These are phyloP conservation scores for Artemisia annua DNA, from an alignment of 129 eudicot species.

Conservation along the genomic window DNA sequence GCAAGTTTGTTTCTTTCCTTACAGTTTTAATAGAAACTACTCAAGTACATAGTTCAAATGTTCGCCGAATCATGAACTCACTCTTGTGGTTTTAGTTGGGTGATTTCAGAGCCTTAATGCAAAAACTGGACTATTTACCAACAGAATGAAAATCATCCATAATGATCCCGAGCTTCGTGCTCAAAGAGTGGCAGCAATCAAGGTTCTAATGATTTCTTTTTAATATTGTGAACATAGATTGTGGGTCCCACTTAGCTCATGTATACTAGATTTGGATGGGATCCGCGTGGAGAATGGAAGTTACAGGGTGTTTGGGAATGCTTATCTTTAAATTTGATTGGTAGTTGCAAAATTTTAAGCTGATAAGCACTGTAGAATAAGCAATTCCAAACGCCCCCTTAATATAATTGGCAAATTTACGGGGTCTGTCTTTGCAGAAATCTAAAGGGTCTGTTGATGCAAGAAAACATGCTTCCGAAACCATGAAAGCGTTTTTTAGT, in stretches of 20 bases:
- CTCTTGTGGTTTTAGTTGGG: slow-evolving; percentile 75
- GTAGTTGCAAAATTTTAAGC: no score
- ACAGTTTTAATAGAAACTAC: slow-evolving; percentile 2
- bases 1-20: slow-evolving; percentile 57
- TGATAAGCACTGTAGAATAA: no score
- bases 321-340: no score
- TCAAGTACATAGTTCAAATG: background rate
- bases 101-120: slow-evolving; percentile 99
- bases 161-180: slow-evolving; percentile 78
- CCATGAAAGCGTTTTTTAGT: slow-evolving; percentile 75
- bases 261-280: background rate
- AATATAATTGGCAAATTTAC: no score
- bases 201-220: slow-evolving; percentile 42
- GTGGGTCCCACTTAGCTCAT: background rate
- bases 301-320: background rate
- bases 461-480: slow-evolving; percentile 83
- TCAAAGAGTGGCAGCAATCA: slow-evolving; percentile 91
- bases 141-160: slow-evolving; percentile 95
- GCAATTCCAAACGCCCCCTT: no score
- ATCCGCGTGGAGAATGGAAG: background rate
- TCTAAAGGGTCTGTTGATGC: slow-evolving; percentile 79
- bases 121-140: slow-evolving; percentile 86
- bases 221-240: background rate
- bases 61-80: slow-evolving; percentile 37
- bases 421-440: slow-evolving; percentile 45